Evolutionary conservation across 106 monocot species (phyloP).

Genomic region (Cymbidium sinense): DNA sequence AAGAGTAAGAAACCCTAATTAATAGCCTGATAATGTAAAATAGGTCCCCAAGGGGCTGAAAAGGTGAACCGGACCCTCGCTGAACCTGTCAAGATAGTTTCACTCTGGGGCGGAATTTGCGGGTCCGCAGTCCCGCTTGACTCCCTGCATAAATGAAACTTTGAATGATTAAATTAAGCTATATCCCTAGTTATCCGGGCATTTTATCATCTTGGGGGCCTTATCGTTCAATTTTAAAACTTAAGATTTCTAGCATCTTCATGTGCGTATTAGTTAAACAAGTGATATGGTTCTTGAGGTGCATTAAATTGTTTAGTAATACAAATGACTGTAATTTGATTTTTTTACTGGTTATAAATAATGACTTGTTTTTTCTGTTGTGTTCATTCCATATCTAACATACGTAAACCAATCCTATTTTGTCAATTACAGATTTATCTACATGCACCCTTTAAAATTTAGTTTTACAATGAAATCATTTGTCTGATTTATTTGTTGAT

Average conservation of each 20-base stretch:
- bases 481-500: conserved; percentile 1
- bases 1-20: too few species aligned
- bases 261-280: background rate
- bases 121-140: too few species aligned
- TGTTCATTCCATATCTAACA: background rate
- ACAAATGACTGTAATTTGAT: background rate
- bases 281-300: background rate
- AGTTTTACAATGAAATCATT: background rate
- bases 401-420: background rate
- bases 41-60: too few species aligned
- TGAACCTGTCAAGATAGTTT: too few species aligned
- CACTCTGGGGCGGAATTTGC: too few species aligned
- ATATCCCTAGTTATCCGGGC: background rate
- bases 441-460: too few species aligned
- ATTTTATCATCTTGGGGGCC: background rate
- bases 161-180: background rate
- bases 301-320: background rate
- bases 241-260: background rate
- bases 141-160: too few species aligned
- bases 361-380: background rate
- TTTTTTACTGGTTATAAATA: background rate
- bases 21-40: too few species aligned
- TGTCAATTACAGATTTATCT: background rate
- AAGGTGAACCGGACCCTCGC: too few species aligned
- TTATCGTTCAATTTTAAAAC: background rate